These are phyloP conservation scores for Hortaea werneckii DNA, from an alignment of 2,329 filamentous ascomycete genomes.

Conservation along the genomic window DNA sequence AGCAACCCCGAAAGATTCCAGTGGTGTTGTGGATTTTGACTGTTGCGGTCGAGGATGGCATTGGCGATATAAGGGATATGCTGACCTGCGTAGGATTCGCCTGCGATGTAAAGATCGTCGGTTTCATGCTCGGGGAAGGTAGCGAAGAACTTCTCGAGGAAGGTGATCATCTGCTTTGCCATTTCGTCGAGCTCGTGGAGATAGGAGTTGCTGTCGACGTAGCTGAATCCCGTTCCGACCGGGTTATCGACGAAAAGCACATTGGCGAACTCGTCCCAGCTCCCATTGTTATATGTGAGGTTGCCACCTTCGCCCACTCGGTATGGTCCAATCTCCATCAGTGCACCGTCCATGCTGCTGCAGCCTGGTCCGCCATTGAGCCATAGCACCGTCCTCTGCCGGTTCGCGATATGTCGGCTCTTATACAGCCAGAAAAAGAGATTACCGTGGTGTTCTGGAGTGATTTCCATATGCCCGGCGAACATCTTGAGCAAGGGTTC, in stretches of 20 bases:
- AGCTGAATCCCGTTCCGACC: slow-evolving; percentile 93
- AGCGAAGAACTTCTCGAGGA: slow-evolving; percentile 83
- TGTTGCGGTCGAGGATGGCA: slow-evolving; percentile 77
- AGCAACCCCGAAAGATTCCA: slow-evolving; percentile 81
- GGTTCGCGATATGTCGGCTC: slow-evolving; percentile 88
- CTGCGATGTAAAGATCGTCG: slow-evolving; percentile 89
- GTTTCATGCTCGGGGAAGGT: slow-evolving; percentile 84
- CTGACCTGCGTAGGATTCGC: slow-evolving; percentile 94
- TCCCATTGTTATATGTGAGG: slow-evolving; percentile 78
- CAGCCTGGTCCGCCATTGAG: slow-evolving; percentile 94
- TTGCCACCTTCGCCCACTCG: slow-evolving; percentile 63
- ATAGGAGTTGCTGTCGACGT: slow-evolving; percentile 81
- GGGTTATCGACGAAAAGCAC: slow-evolving; percentile 95
- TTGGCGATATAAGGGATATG: slow-evolving; percentile 96
- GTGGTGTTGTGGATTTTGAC: slow-evolving; percentile 29
- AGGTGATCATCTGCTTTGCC: slow-evolving; percentile 77
- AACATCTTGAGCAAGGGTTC: slow-evolving; percentile 86
- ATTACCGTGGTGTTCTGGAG: slow-evolving; percentile 75
- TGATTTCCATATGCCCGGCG: slow-evolving; percentile 91
- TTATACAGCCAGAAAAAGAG: slow-evolving; percentile 98
- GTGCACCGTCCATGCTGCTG: slow-evolving; percentile 88
- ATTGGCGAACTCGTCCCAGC: slow-evolving; percentile 97
- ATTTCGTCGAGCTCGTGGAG: slow-evolving; percentile 78
- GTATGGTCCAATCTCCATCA: slow-evolving; percentile 96
- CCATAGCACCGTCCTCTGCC: slow-evolving; percentile 88